A percentile compares a stretch with the other conserved stretches of the same genome.
Conservation (phyloP, 2,329 filamentous ascomycete genomes). For the Sarocladium strictum region DNA sequence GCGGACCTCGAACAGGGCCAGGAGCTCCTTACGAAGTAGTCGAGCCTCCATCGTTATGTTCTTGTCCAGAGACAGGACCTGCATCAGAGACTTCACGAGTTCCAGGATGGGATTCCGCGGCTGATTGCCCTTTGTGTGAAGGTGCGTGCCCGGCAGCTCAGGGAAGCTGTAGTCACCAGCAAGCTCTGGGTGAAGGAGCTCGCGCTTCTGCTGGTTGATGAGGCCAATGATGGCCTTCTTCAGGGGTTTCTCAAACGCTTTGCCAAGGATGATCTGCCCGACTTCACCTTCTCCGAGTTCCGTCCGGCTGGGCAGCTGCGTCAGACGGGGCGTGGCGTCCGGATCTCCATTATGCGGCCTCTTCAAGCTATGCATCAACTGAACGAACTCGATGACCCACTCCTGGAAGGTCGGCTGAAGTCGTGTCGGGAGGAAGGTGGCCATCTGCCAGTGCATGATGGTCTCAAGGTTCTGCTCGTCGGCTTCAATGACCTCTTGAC, state of each 20-base stretch:
- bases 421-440: constrained; percentile 74
- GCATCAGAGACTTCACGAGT: constrained; percentile 88
- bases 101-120: constrained; percentile 70
- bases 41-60: constrained; percentile 85
- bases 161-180: constrained; percentile 86
- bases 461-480: constrained; percentile 75
- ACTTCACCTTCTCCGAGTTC: constrained; percentile 54
- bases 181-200: constrained; percentile 83
- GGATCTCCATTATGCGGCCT: constrained; percentile 47
- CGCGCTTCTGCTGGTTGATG: constrained; percentile 79
- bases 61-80: constrained; percentile 85
- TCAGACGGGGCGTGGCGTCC: constrained; percentile 49
- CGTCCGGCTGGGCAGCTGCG: constrained; percentile 52
- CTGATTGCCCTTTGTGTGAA: constrained; percentile 14
- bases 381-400: constrained; percentile 91
- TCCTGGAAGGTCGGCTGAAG: constrained; percentile 83
- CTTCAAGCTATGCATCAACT: constrained; percentile 87
- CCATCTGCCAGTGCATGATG: constrained; percentile 98
- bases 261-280: constrained; percentile 62
- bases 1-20: constrained; percentile 85
- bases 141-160: constrained; percentile 64
- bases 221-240: constrained; percentile 82
- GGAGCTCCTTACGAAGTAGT: constrained; percentile 79
- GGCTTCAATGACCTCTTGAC: constrained; percentile 69
- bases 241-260: constrained; percentile 78